Percentiles rank a stretch among this genome's conserved stretches.
These are phyloP conservation scores for Apocynum venetum DNA, from an alignment of 257 asterid species.

Conservation along the genomic window DNA sequence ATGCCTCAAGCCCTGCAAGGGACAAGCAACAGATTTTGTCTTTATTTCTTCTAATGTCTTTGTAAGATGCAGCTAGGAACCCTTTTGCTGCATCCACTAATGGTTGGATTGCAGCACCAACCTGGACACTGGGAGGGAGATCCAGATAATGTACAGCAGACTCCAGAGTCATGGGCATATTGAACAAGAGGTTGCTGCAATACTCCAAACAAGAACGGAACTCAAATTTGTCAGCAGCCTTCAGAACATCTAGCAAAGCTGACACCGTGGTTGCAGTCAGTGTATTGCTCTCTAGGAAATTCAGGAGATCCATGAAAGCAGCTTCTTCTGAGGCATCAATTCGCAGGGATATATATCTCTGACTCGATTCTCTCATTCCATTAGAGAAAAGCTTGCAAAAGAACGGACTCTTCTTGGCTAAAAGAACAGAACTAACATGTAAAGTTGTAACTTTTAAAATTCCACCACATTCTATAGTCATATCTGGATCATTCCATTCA, in stretches of 20 bases:
- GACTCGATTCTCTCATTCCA: constrained; percentile 7
- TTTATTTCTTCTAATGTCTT: not conserved
- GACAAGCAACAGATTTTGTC: not conserved
- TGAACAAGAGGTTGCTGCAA: not conserved
- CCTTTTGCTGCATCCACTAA: constrained; percentile 10
- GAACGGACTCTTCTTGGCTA: not conserved
- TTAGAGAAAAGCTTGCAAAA: constrained; percentile 8
- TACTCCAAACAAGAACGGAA: not conserved
- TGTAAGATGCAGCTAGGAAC: constrained; percentile 5
- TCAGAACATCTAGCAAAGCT: constrained; percentile 5
- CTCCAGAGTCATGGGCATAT: constrained; percentile 8
- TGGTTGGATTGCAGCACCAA: not conserved
- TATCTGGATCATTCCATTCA: constrained; percentile 2
- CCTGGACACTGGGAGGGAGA: constrained; percentile 1
- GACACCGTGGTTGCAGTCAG: not conserved
- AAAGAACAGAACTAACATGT: not conserved
- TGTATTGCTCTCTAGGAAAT: constrained; percentile 3
- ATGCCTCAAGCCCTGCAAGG: constrained; percentile 7
- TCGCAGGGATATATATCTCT: not conserved
- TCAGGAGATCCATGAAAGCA: constrained; percentile 15
- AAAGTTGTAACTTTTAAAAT: not conserved
- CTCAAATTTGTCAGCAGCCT: constrained; percentile 7
- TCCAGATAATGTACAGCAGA: not conserved
- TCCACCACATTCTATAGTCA: not conserved
- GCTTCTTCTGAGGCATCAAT: constrained; percentile 6